These are phyloP conservation scores for Chrysoporthe cubensis DNA, from an alignment of 2,329 filamentous ascomycete species.

Conservation along the genomic window DNA sequence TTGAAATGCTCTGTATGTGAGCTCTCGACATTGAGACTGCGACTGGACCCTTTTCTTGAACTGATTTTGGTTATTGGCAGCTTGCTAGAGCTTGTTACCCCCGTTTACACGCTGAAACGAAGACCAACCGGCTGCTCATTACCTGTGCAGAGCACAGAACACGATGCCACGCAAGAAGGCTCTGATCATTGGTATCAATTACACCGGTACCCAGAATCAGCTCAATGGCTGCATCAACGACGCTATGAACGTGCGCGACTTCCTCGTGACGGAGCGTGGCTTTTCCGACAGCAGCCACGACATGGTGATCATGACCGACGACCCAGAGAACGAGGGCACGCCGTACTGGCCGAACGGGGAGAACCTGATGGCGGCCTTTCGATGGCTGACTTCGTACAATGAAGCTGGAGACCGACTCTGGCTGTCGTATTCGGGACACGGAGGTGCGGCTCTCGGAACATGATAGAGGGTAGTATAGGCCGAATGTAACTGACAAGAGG, in stretches of 20 bases:
- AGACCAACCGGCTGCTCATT: background rate
- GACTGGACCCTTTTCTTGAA: background rate
- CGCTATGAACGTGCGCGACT: slow-evolving; percentile 41
- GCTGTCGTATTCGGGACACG: slow-evolving; percentile 63
- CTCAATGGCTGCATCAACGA: slow-evolving; percentile 58
- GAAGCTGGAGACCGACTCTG: slow-evolving; percentile 57
- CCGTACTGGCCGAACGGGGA: slow-evolving; percentile 39
- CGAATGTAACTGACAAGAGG: slow-evolving; percentile 15
- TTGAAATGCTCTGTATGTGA: background rate
- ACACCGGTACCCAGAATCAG: slow-evolving; percentile 59
- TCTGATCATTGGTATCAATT: slow-evolving; percentile 59
- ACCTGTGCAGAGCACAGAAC: background rate
- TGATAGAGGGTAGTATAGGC: background rate
- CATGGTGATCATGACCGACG: slow-evolving; percentile 43
- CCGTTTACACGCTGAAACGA: background rate
- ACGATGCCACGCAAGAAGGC: slow-evolving; percentile 40
- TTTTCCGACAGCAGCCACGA: slow-evolving; percentile 39
- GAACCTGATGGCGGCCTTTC: slow-evolving; percentile 53
- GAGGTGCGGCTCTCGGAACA: slow-evolving; percentile 40
- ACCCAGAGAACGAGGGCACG: slow-evolving; percentile 38
- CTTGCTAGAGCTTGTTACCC: background rate
- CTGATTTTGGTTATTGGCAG: background rate
- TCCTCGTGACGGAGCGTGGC: slow-evolving; percentile 42
- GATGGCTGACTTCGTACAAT: slow-evolving; percentile 56
- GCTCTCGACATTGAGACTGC: background rate